phyloP scores from a whole-genome alignment of 129 eudicot genomes.

The Logfia minima region DNA sequence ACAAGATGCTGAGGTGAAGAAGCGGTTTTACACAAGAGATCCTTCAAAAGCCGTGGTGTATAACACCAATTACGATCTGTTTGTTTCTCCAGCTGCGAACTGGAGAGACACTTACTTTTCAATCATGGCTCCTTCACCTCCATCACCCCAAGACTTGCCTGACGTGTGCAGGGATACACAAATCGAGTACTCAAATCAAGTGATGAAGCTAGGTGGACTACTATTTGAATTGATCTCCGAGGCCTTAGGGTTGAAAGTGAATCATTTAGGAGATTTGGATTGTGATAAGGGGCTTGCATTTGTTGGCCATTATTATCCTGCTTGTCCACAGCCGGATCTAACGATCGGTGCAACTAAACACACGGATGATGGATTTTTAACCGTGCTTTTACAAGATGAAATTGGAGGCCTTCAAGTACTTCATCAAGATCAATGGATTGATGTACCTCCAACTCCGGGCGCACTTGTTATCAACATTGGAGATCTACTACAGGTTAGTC shows the following conservation, averaged over 20 bases:
- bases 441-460: slow-evolving; percentile 42
- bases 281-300: slow-evolving; percentile 33
- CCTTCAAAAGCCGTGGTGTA: slow-evolving; percentile 28
- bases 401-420: slow-evolving; percentile 51
- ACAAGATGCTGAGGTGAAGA: slow-evolving; percentile 32
- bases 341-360: slow-evolving; percentile 45
- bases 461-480: slow-evolving; percentile 45
- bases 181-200: slow-evolving; percentile 44
- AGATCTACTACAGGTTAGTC: slow-evolving; percentile 45
- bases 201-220: slow-evolving; percentile 25
- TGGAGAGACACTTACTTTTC: slow-evolving; percentile 30
- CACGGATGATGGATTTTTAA: slow-evolving; percentile 43
- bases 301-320: slow-evolving; percentile 43
- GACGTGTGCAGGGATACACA: slow-evolving; percentile 46
- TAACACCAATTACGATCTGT: slow-evolving; percentile 46
- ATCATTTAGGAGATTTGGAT: slow-evolving; percentile 30
- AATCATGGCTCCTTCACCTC: slow-evolving; percentile 30
- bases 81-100: slow-evolving; percentile 10
- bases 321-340: slow-evolving; percentile 54
- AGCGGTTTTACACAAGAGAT: slow-evolving; percentile 42
- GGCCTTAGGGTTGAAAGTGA: slow-evolving; percentile 49
- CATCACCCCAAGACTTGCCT: slow-evolving; percentile 25
- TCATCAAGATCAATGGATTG: slow-evolving; percentile 48
- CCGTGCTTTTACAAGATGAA: slow-evolving; percentile 47
- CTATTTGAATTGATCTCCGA: slow-evolving; percentile 47